Base-by-base conservation (phyloP, 1,139 yeast species). In the Blastobotrys ciferrii region DNA sequence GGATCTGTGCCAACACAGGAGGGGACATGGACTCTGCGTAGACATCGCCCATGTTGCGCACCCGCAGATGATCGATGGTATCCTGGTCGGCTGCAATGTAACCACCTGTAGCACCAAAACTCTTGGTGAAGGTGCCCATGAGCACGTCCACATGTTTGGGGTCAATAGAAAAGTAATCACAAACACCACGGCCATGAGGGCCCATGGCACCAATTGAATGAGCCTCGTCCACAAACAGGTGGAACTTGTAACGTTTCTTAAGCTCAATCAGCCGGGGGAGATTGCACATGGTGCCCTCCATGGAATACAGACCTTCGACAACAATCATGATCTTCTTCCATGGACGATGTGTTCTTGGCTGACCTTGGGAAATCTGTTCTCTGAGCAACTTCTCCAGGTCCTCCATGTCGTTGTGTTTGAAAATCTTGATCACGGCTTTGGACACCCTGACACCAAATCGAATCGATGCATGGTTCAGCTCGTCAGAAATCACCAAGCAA, bases 71-170 rank as follows among this genome's bases (percentile, higher is more conserved):
- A 59, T 88, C 91, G 50, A 91, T 84, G 41, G 87, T 71, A 45
- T 68, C 70, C 62, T 80, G 77, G 56, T 77, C 76, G 46, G 85
- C 95, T 18, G 96, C 94, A 56, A 92, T 74, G 66, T 92, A 92
- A 43, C 98, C 99, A 63, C 99, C 99, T 42, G 98, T 89, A 25
- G 98, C 98, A 63, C 99, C 98, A 68, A 92, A 92, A 4, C 97
- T 88, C 70, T 92, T 92, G 47, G 98, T 94, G 51, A 94, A 78
- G 6, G 99, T 92, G 45, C 99, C 99, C 99, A 92, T 92, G 58
- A 92, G 72, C 53, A 94, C 72, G 69, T 92, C 99, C 47, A 92
- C 76, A 45, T 80, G 78, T 17, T 72, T 67, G 35, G 98, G 92
- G 56, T 82, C 79, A 49, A 92, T 79, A 43, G 84, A 84, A 65